Evolutionary conservation across 179 eudicot genomes (phyloP).

Genomic region (Spergularia azorica): DNA sequence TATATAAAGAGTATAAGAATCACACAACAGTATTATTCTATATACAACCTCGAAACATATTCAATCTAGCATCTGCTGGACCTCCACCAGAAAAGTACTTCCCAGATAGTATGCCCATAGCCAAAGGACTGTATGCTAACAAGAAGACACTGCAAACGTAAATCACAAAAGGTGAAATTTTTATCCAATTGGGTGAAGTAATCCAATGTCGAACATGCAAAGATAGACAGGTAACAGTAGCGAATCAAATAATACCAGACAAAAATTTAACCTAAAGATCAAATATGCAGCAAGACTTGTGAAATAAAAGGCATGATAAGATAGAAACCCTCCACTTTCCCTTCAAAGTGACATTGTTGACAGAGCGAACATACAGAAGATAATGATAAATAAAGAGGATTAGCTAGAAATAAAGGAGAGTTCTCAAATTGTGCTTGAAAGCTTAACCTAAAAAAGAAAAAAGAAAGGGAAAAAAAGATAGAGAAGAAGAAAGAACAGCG

Average conservation of each 20-base stretch:
- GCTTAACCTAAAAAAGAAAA: too few relatives aligned
- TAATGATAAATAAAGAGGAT: not conserved
- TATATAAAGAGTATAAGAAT: not conserved
- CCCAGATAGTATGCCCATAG: conserved; percentile 97
- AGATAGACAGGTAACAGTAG: not conserved
- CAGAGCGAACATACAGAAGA: not conserved
- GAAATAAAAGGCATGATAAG: not conserved
- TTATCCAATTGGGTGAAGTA: not conserved
- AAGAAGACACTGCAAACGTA: conserved; percentile 54
- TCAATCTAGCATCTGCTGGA: conserved; percentile 80
- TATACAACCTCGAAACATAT: conserved; percentile 67
- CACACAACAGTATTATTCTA: not conserved
- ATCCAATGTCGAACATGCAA: not conserved
- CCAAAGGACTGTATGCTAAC: conserved; percentile 96
- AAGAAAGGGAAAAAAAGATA: too few relatives aligned
- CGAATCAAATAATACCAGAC: not conserved
- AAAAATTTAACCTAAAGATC: not conserved
- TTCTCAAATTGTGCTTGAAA: too few relatives aligned
- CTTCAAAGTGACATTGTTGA: not conserved
- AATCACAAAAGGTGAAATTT: conserved; percentile 12
- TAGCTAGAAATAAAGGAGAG: not conserved
- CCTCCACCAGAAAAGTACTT: conserved; percentile 68
- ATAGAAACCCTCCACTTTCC: not conserved
- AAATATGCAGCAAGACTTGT: not conserved
- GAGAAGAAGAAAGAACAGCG: too few relatives aligned